phyloP scores from a whole-genome alignment of 2,329 filamentous ascomycete species.

The Lecanosticta acicola region DNA sequence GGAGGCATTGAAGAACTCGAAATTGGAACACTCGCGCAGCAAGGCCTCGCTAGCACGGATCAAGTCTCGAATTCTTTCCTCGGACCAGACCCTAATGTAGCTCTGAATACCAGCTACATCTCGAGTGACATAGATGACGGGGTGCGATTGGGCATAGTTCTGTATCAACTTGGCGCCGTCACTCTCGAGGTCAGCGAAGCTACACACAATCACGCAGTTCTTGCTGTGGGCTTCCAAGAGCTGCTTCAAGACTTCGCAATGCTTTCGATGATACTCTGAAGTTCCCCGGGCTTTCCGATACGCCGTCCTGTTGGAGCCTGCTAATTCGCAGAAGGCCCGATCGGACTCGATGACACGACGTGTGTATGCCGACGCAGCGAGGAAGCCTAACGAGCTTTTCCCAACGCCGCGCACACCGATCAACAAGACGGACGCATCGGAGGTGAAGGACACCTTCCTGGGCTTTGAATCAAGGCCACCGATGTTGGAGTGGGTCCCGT shows the following conservation, averaged over 20 bases:
- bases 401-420: constrained; percentile 68
- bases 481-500: constrained; percentile 3
- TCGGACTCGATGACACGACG: constrained; percentile 66
- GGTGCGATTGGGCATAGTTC: constrained; percentile 59
- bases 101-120: constrained; percentile 60
- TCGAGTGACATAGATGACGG: constrained; percentile 65
- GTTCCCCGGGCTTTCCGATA: constrained; percentile 61
- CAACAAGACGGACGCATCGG: constrained; percentile 65
- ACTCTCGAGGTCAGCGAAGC: constrained; percentile 62
- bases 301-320: constrained; percentile 55
- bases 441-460: constrained; percentile 41
- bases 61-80: constrained; percentile 53
- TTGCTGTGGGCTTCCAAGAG: constrained; percentile 55
- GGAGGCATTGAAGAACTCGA: constrained; percentile 71
- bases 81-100: constrained; percentile 52
- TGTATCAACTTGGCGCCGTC: constrained; percentile 56
- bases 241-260: constrained; percentile 56
- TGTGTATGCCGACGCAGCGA: constrained; percentile 65
- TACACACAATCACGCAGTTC: constrained; percentile 65
- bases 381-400: constrained; percentile 70
- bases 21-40: constrained; percentile 62
- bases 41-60: constrained; percentile 53
- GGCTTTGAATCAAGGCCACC: constrained; percentile 10
- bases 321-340: constrained; percentile 59
- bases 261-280: constrained; percentile 57